Evolutionary conservation across 495 filamentous ascomycete species (phyloP).

Genomic region (Niebla homalea): DNA sequence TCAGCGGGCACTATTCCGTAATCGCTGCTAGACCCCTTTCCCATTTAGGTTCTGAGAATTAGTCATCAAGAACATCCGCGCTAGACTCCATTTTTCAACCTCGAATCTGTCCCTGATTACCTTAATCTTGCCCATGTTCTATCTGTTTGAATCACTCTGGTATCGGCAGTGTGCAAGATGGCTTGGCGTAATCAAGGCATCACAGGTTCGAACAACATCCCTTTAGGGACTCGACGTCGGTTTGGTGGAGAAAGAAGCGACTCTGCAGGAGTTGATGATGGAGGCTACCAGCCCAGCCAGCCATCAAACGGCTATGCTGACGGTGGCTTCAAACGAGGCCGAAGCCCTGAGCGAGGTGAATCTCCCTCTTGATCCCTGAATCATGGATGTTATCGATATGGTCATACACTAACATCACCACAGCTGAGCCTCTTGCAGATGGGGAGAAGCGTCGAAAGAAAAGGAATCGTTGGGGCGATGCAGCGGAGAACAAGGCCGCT

Average conservation of each 20-base stretch:
- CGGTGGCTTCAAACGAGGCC: slow-evolving; percentile 52
- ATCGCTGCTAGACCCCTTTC: too few relatives aligned
- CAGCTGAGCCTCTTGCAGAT: slow-evolving; percentile 46
- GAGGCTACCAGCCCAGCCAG: slow-evolving; percentile 43
- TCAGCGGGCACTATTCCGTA: too few relatives aligned
- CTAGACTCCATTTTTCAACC: too few relatives aligned
- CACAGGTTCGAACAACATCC: slow-evolving; percentile 97
- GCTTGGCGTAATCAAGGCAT: slow-evolving; percentile 90
- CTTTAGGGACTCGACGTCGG: slow-evolving; percentile 74
- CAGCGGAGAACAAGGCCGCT: slow-evolving; percentile 91
- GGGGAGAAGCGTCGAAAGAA: slow-evolving; percentile 82
- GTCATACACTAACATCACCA: slow-evolving; percentile 2
- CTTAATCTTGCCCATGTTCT: too few relatives aligned
- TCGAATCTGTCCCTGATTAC: too few relatives aligned
- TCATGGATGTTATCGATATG: too few relatives aligned
- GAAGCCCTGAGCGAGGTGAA: slow-evolving; percentile 57
- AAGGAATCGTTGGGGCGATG: slow-evolving; percentile 94
- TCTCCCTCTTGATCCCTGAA: not conserved
- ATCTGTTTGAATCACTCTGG: too few relatives aligned
- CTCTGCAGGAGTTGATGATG: slow-evolving; percentile 33
- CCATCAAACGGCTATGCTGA: slow-evolving; percentile 33
- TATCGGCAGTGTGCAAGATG: slow-evolving; percentile 37
- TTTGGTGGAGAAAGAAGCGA: slow-evolving; percentile 54
- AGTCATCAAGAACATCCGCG: too few relatives aligned
- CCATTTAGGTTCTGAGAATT: too few relatives aligned